Evolutionary conservation across 495 filamentous ascomycete species (phyloP).

Genomic region (Neurospora africana): DNA sequence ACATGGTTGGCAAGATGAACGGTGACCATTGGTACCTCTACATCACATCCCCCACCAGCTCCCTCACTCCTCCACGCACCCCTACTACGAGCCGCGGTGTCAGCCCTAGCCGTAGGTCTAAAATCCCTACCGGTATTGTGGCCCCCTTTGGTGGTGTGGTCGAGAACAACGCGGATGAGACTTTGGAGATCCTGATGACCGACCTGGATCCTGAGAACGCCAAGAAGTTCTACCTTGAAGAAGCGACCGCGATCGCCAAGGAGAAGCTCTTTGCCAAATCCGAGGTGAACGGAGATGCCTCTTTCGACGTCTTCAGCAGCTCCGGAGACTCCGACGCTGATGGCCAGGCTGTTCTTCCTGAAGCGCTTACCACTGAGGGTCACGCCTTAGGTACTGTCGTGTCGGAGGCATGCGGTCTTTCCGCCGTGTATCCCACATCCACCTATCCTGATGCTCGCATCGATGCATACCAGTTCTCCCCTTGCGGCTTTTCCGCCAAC

Average conservation of each 20-base stretch:
- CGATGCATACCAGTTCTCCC: conserved; percentile 93
- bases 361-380: conserved; percentile 81
- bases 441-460: conserved; percentile 89
- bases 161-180: conserved; percentile 61
- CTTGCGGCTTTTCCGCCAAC: conserved; percentile 97
- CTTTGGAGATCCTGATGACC: conserved; percentile 95
- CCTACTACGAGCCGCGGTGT: conserved; percentile 34
- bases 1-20: conserved; percentile 99
- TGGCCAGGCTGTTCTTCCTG: conserved; percentile 34
- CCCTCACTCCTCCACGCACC: conserved; percentile 75
- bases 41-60: conserved; percentile 71
- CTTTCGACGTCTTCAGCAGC: conserved; percentile 72
- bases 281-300: conserved; percentile 38
- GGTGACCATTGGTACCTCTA: conserved; percentile 99
- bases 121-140: conserved; percentile 56
- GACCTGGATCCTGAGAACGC: conserved; percentile 88
- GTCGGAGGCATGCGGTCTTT: conserved; percentile 80
- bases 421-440: conserved; percentile 76
- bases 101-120: conserved; percentile 26
- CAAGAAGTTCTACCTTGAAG: conserved; percentile 90
- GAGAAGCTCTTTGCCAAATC: conserved; percentile 56
- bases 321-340: conserved; percentile 48
- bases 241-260: conserved; percentile 84
- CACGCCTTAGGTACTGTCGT: conserved; percentile 90
- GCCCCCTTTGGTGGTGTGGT: conserved; percentile 39